Percentiles rank a stretch among this genome's conserved stretches.
Evolutionary conservation across 148 eudicot genomes (phyloP).

Genomic region (Amaranthus cruentus): DNA sequence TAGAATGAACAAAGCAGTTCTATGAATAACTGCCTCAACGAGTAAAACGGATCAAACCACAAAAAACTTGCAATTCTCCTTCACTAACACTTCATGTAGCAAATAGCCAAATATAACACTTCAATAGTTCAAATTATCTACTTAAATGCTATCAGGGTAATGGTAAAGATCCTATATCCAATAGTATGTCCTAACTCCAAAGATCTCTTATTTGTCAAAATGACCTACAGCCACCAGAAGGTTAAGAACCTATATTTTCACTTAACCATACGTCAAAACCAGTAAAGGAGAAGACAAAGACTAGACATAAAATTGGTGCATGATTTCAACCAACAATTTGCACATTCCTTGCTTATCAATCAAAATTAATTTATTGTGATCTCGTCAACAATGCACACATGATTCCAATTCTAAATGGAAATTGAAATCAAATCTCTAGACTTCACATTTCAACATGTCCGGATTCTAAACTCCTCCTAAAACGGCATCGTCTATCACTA

Average conservation of each 20-base stretch:
- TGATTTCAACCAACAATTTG: not conserved
- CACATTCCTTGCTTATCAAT: not conserved
- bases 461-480: not conserved
- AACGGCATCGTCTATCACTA: not conserved
- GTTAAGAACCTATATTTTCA: not conserved
- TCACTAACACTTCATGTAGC: no score
- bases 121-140: not conserved
- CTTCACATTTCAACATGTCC: not conserved
- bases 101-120: no score
- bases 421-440: not conserved
- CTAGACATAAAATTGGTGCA: not conserved
- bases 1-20: not conserved
- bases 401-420: no score
- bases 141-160: not conserved
- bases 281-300: not conserved
- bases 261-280: not conserved
- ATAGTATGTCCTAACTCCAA: not conserved
- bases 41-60: not conserved
- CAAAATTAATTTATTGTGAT: not conserved
- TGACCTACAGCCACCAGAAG: not conserved
- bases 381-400: no score
- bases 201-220: not conserved
- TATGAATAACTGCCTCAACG: not conserved
- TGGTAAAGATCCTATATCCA: not conserved
- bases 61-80: no score